phyloP scores from a whole-genome alignment of 2,329 filamentous ascomycete species.

The Penicillium sp. region DNA sequence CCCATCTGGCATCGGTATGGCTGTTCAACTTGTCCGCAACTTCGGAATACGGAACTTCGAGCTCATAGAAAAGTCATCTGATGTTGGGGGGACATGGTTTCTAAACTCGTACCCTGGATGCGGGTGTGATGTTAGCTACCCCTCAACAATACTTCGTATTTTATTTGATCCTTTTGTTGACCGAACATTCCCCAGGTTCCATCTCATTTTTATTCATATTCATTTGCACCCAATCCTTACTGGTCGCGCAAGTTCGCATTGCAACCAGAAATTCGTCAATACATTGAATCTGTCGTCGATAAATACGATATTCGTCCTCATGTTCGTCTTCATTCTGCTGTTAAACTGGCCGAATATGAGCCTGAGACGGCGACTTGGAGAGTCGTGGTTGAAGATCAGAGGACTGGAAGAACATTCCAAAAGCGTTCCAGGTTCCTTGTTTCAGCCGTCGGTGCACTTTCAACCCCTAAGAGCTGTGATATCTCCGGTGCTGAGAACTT shows the following conservation, averaged over 20 bases:
- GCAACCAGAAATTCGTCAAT: constrained; percentile 41
- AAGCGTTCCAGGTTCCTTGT: constrained; percentile 32
- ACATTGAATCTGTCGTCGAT: constrained; percentile 26
- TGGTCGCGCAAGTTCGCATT: constrained; percentile 43
- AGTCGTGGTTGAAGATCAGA: constrained; percentile 30
- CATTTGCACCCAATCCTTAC: constrained; percentile 46
- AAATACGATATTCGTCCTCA: constrained; percentile 25
- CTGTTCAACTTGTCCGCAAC: constrained; percentile 49
- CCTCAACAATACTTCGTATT: not conserved
- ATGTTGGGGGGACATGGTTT: constrained; percentile 44
- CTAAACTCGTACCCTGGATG: constrained; percentile 42
- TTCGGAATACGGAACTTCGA: constrained; percentile 45
- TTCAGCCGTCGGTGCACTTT: constrained; percentile 36
- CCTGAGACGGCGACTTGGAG: constrained; percentile 28
- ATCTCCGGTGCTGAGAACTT: constrained; percentile 38
- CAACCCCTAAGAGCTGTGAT: constrained; percentile 31
- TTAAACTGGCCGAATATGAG: constrained; percentile 19
- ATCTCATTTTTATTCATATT: constrained; percentile 49
- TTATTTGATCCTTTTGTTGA: not conserved
- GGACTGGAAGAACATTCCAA: constrained; percentile 21
- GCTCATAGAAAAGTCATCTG: constrained; percentile 49
- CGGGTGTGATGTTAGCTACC: constrained; percentile 39
- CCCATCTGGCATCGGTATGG: constrained; percentile 52
- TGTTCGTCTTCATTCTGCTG: constrained; percentile 26
- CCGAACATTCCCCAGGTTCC: constrained; percentile 30